These are phyloP conservation scores for Xylaria scruposa DNA, from an alignment of 495 filamentous ascomycete species.

Conservation along the genomic window DNA sequence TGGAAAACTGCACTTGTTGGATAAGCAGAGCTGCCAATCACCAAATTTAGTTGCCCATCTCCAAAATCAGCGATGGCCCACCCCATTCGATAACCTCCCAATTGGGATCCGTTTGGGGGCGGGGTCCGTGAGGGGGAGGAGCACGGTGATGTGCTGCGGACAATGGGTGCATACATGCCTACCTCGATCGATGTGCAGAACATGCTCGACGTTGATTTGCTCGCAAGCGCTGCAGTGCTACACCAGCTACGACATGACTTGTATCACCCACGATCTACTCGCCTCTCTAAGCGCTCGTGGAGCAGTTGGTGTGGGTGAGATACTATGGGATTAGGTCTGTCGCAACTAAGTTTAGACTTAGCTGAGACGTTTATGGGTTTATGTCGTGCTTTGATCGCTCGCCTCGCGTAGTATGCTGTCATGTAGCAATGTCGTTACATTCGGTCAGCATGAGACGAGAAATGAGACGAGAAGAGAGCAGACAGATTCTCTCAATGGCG, in stretches of 20 bases:
- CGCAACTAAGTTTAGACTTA: slow-evolving; percentile 20
- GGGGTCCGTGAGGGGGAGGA: neutral
- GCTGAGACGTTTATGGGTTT: neutral
- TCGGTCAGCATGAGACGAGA: neutral
- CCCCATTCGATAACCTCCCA: neutral
- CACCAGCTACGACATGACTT: neutral
- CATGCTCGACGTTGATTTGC: slow-evolving; percentile 4
- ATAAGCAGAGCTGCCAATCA: slow-evolving; percentile 7
- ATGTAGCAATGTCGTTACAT: neutral
- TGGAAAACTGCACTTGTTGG: slow-evolving; percentile 12
- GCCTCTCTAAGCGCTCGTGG: slow-evolving; percentile 20
- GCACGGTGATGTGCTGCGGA: neutral
- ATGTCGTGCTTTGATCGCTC: slow-evolving; percentile 9
- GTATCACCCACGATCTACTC: neutral
- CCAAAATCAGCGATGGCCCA: neutral
- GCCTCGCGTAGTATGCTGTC: neutral
- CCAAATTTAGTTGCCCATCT: slow-evolving; percentile 18
- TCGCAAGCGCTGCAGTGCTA: neutral
- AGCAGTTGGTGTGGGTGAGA: neutral
- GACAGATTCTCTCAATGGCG: neutral
- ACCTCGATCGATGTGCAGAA: neutral
- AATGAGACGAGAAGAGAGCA: neutral
- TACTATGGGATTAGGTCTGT: neutral
- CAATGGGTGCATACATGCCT: neutral
- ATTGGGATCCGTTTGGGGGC: slow-evolving; percentile 3